phyloP scores from a whole-genome alignment of 768 basidiomycete species.

The Lanmaoa pseudosensibilis region DNA sequence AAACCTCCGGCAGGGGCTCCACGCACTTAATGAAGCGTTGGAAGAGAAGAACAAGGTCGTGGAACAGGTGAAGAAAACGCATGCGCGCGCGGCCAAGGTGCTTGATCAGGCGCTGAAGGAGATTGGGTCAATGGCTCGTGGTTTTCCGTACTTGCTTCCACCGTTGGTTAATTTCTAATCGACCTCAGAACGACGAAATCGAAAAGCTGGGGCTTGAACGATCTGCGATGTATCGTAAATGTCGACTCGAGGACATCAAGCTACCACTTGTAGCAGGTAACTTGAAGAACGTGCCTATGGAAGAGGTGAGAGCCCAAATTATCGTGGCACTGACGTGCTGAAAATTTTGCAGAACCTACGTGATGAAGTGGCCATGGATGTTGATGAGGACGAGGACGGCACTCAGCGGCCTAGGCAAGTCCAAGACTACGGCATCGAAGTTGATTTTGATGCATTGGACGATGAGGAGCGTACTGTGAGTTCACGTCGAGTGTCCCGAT shows the following conservation, averaged over 20 bases:
- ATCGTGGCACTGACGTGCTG: background rate
- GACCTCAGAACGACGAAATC: conserved; percentile 78
- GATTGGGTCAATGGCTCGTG: conserved; percentile 70
- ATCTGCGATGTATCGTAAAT: conserved; percentile 85
- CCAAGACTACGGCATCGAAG: conserved; percentile 85
- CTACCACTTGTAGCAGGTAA: conserved; percentile 76
- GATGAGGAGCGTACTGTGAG: conserved; percentile 73
- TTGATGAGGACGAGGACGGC: conserved; percentile 85
- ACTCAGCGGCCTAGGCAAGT: conserved; percentile 72
- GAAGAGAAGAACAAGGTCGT: conserved; percentile 75
- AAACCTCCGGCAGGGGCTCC: conserved; percentile 60
- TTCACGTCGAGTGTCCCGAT: background rate
- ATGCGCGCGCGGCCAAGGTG: conserved; percentile 66
- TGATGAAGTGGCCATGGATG: conserved; percentile 87
- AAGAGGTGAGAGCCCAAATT: conserved; percentile 63
- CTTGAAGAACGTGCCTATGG: conserved; percentile 88
- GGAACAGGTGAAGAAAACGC: conserved; percentile 72
- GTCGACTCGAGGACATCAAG: conserved; percentile 88
- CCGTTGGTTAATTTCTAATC: conserved; percentile 4
- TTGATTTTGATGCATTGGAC: conserved; percentile 74
- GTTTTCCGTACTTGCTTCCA: conserved; percentile 25
- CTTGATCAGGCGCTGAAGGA: conserved; percentile 91
- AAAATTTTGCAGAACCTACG: conserved; percentile 60
- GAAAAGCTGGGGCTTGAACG: conserved; percentile 85
- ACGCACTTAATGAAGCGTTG: conserved; percentile 56